Evolutionary conservation across 257 asterid genomes (phyloP).

Genomic region (Nicotiana sylvestris): DNA sequence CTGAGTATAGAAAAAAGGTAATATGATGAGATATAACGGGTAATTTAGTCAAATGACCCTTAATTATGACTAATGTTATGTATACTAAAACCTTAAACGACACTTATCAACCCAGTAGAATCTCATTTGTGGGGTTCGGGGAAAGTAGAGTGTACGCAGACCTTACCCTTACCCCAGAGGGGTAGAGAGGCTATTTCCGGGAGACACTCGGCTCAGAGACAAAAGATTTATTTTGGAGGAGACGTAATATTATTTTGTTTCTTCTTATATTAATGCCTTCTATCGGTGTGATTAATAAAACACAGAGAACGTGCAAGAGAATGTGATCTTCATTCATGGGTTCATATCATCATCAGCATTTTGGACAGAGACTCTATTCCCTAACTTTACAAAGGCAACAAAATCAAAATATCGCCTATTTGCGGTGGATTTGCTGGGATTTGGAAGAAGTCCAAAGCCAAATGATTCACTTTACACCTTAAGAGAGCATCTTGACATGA

Average conservation of each 20-base stretch:
- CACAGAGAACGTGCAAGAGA: slow-evolving; percentile 45
- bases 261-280: background rate
- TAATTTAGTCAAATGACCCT: background rate
- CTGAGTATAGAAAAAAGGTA: background rate
- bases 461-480: slow-evolving; percentile 70
- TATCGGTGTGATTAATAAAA: slow-evolving; percentile 20
- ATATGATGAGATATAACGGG: background rate
- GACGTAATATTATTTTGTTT: background rate
- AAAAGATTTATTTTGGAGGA: background rate
- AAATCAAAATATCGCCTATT: slow-evolving; percentile 67
- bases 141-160: no score
- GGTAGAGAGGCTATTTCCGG: no score
- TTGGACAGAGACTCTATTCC: slow-evolving; percentile 91
- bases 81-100: background rate
- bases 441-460: slow-evolving; percentile 93
- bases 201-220: no score
- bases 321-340: slow-evolving; percentile 86
- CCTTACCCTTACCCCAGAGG: no score
- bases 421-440: slow-evolving; percentile 87
- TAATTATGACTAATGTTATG: background rate
- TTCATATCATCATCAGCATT: slow-evolving; percentile 85
- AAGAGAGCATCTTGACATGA: slow-evolving; percentile 90
- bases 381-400: slow-evolving; percentile 57
- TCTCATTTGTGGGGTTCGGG: no score
- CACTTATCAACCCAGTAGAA: background rate